phyloP scores from a whole-genome alignment of 257 asterid genomes.

The Capsicum pubescens region DNA sequence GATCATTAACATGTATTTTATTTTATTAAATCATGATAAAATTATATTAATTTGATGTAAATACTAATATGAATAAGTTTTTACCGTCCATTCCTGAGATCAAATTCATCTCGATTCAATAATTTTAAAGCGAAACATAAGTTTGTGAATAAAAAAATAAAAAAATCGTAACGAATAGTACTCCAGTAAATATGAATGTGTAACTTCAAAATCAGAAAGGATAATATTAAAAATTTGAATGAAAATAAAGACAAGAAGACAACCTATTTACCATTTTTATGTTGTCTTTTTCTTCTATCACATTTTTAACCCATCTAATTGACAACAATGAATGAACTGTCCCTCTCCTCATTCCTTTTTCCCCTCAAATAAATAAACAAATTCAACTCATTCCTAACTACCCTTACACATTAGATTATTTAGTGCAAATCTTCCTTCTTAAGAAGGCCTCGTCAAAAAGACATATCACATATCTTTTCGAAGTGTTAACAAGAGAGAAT shows the following conservation, averaged over 20 bases:
- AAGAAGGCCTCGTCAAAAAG: slow-evolving; percentile 5
- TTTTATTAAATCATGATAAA: too few relatives aligned
- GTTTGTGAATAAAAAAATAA: too few relatives aligned
- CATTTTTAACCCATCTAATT: not conserved
- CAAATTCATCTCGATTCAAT: too few relatives aligned
- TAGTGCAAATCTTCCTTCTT: not conserved
- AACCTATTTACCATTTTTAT: not conserved
- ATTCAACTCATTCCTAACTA: slow-evolving; percentile 16
- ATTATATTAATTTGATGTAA: too few relatives aligned
- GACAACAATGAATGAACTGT: slow-evolving; percentile 27
- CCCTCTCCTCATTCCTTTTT: not conserved
- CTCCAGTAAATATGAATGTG: too few relatives aligned
- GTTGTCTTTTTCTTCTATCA: not conserved
- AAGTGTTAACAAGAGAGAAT: not conserved
- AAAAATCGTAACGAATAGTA: too few relatives aligned
- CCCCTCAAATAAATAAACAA: not conserved
- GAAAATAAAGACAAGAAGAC: not conserved
- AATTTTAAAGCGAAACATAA: too few relatives aligned
- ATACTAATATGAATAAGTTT: too few relatives aligned
- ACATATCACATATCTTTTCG: not conserved
- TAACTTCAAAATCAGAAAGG: too few relatives aligned
- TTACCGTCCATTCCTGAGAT: too few relatives aligned
- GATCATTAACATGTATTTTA: too few relatives aligned
- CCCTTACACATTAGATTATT: not conserved
- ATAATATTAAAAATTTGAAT: not conserved